Percentiles rank a stretch among this genome's conserved stretches.
These are phyloP conservation scores for Dacryopinax spathularia DNA, from an alignment of 768 basidiomycete genomes.

Conservation along the genomic window DNA sequence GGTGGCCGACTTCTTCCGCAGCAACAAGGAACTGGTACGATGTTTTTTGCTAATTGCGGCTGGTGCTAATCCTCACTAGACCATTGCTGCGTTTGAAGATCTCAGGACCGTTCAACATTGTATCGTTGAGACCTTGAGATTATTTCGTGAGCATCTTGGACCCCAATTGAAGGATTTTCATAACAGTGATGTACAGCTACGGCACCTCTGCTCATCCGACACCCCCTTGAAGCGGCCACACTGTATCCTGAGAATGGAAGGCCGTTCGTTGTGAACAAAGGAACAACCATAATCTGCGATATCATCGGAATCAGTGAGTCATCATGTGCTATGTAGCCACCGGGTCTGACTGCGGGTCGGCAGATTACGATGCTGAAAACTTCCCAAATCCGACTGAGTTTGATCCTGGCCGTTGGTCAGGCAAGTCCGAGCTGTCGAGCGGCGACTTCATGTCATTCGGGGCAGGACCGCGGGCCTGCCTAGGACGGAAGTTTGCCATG, in stretches of 20 bases:
- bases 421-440: no score
- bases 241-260: background rate
- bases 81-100: background rate
- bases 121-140: background rate
- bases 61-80: background rate
- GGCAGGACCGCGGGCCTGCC: background rate
- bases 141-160: background rate
- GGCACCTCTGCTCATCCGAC: background rate
- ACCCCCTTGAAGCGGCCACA: background rate
- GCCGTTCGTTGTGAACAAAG: background rate
- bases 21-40: no score
- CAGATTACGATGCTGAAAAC: background rate
- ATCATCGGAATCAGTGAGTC: background rate
- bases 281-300: background rate
- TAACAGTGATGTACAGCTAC: background rate
- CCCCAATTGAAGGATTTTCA: background rate
- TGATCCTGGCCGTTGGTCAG: background rate
- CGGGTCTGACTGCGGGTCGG: no score
- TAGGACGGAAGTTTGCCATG: constrained; percentile 1
- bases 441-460: background rate
- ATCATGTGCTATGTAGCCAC: background rate
- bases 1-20: background rate
- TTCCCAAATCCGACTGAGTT: background rate
- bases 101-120: background rate
- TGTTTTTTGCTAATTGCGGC: no score